Evolutionary conservation across 2,329 filamentous ascomycete species (phyloP), one percentile per base, ranked within the genome.

Genomic region (Pseudopyricularia cyperi): DNA sequence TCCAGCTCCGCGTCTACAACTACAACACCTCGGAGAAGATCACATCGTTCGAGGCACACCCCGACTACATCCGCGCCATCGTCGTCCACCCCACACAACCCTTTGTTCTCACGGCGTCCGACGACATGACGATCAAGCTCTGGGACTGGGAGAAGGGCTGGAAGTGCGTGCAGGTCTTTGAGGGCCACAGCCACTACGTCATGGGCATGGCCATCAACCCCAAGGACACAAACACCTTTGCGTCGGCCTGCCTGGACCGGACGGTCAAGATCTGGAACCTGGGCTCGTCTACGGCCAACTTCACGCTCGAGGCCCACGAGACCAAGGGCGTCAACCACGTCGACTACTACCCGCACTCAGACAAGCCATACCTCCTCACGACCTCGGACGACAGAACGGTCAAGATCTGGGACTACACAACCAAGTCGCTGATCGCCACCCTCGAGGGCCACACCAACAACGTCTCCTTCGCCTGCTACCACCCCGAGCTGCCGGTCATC

Each of bases 1-100:
- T 94, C 72, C 73, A 75, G 60, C 62, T 74, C 47, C 52, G 58
- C 33, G 47, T 56, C 33, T 53, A 56, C 54, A 97, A 98, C 74
- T 98, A 97, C 79, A 97, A 98, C 73, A 98, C 93, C 52, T 95
- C 89, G 55, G 93, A 98, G 71, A 97, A 96, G 79, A 93, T 97
- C 63, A 91, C 89, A 52, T 87, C 87, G 15, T 97, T 96, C 69
- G 91, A 97, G 72, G 91, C 90, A 50, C 93, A 98, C 66, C 93
- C 93, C 55, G 93, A 98, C 70, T 98, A 98, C 65, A 97, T 98
- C 66, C 87, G 93, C 62, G 90, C 93, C 50, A 96, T 98, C 60
- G 89, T 85, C 57, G 88, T 98, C 35, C 93, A 98, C 67, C 93
- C 93, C 7, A 89, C 89, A 46, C 89, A 95, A 65, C 90, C 93